phyloP scores from a whole-genome alignment of 148 eudicot species.

The Gaultheria prostrata region DNA sequence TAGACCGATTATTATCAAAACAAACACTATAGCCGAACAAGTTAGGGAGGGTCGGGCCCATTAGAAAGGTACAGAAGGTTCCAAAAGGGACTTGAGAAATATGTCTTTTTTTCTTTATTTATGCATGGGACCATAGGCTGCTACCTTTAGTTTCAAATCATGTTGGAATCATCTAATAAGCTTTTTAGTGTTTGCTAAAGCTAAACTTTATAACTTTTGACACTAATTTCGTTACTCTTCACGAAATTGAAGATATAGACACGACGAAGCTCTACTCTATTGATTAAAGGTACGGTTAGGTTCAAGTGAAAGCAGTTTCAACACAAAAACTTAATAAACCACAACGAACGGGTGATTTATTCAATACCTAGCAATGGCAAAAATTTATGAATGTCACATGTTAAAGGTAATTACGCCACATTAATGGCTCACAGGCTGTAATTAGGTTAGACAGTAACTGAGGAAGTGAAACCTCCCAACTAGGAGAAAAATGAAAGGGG shows the following conservation, averaged over 20 bases:
- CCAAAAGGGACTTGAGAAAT: not conserved
- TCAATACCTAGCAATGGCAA: not conserved
- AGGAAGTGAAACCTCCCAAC: slow-evolving; percentile 8
- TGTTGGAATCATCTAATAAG: not conserved
- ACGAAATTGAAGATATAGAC: not conserved
- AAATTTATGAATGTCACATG: not conserved
- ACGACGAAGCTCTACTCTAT: not conserved
- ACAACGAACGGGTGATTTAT: not conserved
- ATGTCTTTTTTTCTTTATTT: not conserved
- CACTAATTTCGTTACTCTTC: not conserved
- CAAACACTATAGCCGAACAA: not conserved
- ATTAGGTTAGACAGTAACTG: not conserved
- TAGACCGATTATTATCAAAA: too few relatives aligned
- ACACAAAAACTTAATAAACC: not conserved
- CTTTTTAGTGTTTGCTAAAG: not conserved
- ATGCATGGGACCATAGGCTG: not conserved
- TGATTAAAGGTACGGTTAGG: not conserved
- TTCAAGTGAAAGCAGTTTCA: not conserved
- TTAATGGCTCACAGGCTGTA: not conserved
- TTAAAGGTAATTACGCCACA: not conserved
- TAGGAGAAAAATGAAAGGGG: not conserved
- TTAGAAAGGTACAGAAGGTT: not conserved
- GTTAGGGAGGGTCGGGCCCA: not conserved
- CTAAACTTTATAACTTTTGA: not conserved
- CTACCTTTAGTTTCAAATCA: not conserved